phyloP scores from a whole-genome alignment of 2,329 filamentous ascomycete genomes.

The Colletotrichum cuscutae region DNA sequence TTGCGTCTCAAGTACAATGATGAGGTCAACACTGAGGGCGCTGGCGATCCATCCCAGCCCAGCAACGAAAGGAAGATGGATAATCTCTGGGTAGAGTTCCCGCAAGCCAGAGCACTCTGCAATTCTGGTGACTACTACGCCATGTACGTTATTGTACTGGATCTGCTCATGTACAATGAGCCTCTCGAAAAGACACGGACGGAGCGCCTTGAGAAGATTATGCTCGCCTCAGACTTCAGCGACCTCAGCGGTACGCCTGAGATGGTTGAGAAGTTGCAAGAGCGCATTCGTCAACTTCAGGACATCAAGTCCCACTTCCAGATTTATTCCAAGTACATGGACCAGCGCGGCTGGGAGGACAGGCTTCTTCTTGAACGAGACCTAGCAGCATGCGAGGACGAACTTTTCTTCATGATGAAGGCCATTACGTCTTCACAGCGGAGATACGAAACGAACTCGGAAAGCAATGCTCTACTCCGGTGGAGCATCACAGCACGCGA shows the following conservation, averaged over 20 bases:
- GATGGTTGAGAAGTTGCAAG: constrained; percentile 91
- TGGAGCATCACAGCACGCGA: constrained; percentile 96
- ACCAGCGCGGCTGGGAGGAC: constrained; percentile 92
- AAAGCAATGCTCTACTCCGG: constrained; percentile 82
- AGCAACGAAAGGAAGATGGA: constrained; percentile 85
- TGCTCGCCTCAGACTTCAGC: constrained; percentile 98
- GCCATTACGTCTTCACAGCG: constrained; percentile 97
- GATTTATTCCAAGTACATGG: constrained; percentile 86
- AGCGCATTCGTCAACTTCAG: constrained; percentile 91
- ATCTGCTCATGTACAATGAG: constrained; percentile 95
- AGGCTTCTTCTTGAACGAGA: constrained; percentile 90
- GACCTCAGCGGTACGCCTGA: constrained; percentile 93
- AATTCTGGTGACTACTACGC: constrained; percentile 98
- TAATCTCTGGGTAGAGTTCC: constrained; percentile 96
- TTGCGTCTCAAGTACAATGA: constrained; percentile 97
- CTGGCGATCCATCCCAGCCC: constrained; percentile 61
- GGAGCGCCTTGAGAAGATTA: constrained; percentile 97
- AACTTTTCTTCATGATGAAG: constrained; percentile 99
- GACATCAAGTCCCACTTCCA: constrained; percentile 98
- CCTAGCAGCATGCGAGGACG: constrained; percentile 89
- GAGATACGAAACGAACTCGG: constrained; percentile 78
- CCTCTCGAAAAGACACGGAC: constrained; percentile 96
- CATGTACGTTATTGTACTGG: constrained; percentile 96
- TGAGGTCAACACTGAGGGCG: constrained; percentile 78
- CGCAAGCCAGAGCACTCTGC: constrained; percentile 91